These are phyloP conservation scores for Solanum raphanifolium DNA, from an alignment of 257 asterid genomes.

Conservation along the genomic window DNA sequence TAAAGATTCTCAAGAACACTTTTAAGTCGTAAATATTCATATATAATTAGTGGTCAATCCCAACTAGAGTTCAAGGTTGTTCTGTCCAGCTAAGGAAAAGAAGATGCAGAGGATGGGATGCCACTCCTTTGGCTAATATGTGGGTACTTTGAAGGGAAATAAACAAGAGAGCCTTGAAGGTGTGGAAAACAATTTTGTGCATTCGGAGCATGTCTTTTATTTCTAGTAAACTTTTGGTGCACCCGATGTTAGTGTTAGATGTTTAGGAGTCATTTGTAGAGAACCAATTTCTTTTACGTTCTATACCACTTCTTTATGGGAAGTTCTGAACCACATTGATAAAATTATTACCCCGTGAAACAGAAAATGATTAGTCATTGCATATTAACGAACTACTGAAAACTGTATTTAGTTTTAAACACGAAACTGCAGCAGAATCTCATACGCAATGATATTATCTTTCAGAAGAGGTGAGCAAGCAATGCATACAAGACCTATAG, in stretches of 20 bases:
- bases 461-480: not conserved
- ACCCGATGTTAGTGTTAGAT: not conserved
- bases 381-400: not conserved
- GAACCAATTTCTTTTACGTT: not conserved
- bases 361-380: not conserved
- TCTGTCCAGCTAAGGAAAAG: not conserved
- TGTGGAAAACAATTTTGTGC: not conserved
- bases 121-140: not conserved
- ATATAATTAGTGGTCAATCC: not conserved
- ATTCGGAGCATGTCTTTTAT: not conserved
- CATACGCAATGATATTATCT: not conserved
- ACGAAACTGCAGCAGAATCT: not conserved
- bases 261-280: not conserved
- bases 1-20: not conserved
- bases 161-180: not conserved
- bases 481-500: not conserved
- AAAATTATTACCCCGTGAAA: not conserved
- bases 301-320: not conserved
- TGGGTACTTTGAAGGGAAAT: not conserved
- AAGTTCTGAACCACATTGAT: not conserved
- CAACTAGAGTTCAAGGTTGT: not conserved
- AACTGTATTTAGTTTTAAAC: not conserved
- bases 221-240: not conserved
- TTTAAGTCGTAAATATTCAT: not conserved
- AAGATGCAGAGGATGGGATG: not conserved